Percentiles rank a stretch among this genome's conserved stretches.
Conservation (phyloP, 345 rosid species). For the Lagerstroemia speciosa region DNA sequence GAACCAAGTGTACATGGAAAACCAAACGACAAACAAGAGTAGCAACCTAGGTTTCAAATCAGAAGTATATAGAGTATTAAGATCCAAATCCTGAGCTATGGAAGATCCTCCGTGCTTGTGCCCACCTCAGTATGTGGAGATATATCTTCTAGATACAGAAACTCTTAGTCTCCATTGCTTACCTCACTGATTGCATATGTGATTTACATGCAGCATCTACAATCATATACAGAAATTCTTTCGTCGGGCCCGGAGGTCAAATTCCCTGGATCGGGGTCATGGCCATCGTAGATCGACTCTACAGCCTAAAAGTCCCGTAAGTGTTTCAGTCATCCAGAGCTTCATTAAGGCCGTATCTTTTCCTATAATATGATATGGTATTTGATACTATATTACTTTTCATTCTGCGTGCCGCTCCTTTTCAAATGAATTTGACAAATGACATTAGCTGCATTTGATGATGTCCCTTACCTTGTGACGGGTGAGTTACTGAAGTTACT, state of each 20-base stretch:
- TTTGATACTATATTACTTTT: too few relatives aligned
- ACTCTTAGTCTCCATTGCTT: background rate
- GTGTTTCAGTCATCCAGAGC: background rate
- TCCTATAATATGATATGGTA: background rate
- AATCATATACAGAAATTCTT: constrained; percentile 22
- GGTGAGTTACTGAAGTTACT: background rate
- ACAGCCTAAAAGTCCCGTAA: constrained; percentile 11
- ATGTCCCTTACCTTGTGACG: background rate
- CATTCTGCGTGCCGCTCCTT: background rate
- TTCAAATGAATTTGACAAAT: background rate
- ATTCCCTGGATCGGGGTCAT: constrained; percentile 7
- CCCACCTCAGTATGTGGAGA: too few relatives aligned
- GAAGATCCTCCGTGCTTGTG: too few relatives aligned
- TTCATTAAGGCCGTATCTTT: background rate
- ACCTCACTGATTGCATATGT: background rate
- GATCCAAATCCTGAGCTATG: too few relatives aligned
- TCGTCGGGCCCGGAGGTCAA: constrained; percentile 13
- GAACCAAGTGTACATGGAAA: too few relatives aligned
- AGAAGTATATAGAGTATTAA: too few relatives aligned
- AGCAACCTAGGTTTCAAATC: too few relatives aligned
- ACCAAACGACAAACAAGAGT: too few relatives aligned
- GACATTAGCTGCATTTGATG: background rate
- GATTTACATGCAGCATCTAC: constrained; percentile 17
- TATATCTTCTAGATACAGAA: background rate
- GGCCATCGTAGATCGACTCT: constrained; percentile 6